Percentiles rank a stretch among this genome's conserved stretches.
Evolutionary conservation across 345 rosid genomes (phyloP).

Genomic region (Eucalyptus marginata): DNA sequence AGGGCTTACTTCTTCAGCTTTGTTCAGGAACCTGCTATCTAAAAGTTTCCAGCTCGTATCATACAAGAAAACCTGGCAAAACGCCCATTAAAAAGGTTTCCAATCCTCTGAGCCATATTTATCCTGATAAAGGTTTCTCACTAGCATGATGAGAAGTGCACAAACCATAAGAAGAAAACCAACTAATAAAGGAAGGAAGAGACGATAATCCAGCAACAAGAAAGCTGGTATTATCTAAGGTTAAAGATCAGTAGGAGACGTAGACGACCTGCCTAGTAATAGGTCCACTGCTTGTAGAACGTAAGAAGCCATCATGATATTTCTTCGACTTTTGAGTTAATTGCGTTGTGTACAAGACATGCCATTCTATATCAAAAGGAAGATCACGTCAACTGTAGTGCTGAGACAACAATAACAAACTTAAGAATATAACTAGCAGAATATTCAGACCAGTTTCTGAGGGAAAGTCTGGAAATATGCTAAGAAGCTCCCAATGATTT

Average conservation of each 20-base stretch:
- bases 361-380: conserved; percentile 24
- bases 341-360: conserved; percentile 23
- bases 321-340: conserved; percentile 51
- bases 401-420: neutral
- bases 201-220: too few species aligned
- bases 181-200: too few species aligned
- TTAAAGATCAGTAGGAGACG: too few species aligned
- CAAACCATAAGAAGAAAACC: too few species aligned
- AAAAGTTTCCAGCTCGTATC: too few species aligned
- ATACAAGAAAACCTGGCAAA: too few species aligned
- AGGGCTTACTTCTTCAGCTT: neutral
- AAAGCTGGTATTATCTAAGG: too few species aligned
- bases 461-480: neutral
- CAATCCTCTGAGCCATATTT: too few species aligned
- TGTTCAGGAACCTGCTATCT: neutral
- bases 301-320: conserved; percentile 40
- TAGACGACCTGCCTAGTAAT: neutral
- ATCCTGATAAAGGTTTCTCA: too few species aligned
- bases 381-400: neutral
- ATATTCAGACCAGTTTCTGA: neutral
- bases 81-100: too few species aligned
- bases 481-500: neutral
- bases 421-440: neutral
- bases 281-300: conserved; percentile 14
- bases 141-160: neutral